These are phyloP conservation scores for Aphanoascus verrucosus DNA, from an alignment of 2,329 filamentous ascomycete species.

Conservation along the genomic window DNA sequence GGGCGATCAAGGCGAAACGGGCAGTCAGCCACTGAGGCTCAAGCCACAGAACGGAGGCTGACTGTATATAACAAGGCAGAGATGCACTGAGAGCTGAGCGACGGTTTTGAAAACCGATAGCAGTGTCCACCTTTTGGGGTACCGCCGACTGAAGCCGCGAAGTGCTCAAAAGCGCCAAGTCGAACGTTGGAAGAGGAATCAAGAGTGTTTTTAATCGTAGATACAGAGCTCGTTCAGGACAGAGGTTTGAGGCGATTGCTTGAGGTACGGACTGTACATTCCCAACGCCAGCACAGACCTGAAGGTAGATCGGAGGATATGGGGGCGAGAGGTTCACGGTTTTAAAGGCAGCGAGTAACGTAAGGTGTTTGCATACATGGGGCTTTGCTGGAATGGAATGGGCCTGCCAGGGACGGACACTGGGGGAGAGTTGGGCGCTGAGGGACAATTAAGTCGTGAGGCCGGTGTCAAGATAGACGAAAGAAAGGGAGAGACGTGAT, in stretches of 20 bases:
- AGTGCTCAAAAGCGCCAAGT: not conserved
- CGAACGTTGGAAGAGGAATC: not conserved
- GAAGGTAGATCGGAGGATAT: not conserved
- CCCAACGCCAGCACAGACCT: not conserved
- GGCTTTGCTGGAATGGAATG: not conserved
- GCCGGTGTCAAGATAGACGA: slow-evolving; percentile 1
- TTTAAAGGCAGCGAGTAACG: not conserved
- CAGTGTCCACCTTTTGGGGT: not conserved
- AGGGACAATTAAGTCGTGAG: not conserved
- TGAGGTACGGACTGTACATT: not conserved
- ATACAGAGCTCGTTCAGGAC: not conserved
- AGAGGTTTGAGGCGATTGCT: not conserved
- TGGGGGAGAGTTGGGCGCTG: not conserved
- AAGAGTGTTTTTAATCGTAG: not conserved
- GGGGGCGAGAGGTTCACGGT: not conserved
- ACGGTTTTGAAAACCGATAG: slow-evolving; percentile 11
- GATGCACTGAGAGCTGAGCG: not conserved
- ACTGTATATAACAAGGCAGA: not conserved
- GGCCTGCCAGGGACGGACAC: not conserved
- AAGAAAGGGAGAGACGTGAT: slow-evolving; percentile 1
- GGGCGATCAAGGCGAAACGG: slow-evolving; percentile 3
- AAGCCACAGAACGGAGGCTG: slow-evolving; percentile 11
- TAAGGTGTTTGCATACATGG: slow-evolving; percentile 1
- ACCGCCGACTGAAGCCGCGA: slow-evolving; percentile 3
- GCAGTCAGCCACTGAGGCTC: slow-evolving; percentile 12